These are phyloP conservation scores for Phaeotremella fagi DNA, from an alignment of 768 basidiomycete genomes.

Conservation along the genomic window DNA sequence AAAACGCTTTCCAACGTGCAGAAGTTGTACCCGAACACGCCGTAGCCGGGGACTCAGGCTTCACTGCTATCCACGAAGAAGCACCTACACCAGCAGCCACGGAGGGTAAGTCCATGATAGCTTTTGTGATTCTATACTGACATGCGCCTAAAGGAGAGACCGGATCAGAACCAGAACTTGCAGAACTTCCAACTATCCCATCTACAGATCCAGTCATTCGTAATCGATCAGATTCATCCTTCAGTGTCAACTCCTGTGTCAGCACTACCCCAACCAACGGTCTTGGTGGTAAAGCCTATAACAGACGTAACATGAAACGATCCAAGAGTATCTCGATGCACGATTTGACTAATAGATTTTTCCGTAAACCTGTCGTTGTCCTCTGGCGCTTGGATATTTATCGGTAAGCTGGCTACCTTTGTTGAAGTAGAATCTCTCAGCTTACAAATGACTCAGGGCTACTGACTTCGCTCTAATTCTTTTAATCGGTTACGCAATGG, in stretches of 20 bases:
- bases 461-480: constrained; percentile 77
- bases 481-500: constrained; percentile 63
- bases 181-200: constrained; percentile 23
- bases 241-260: constrained; percentile 7
- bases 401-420: constrained; percentile 66
- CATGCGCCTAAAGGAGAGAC: constrained; percentile 31
- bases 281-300: neutral
- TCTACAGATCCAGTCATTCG: constrained; percentile 6
- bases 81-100: constrained; percentile 40
- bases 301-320: constrained; percentile 8
- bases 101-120: constrained; percentile 35
- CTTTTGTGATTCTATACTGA: neutral
- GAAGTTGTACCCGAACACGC: neutral
- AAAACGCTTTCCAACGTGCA: constrained; percentile 14
- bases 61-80: constrained; percentile 3
- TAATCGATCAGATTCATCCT: constrained; percentile 33
- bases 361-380: constrained; percentile 77
- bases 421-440: too few relatives aligned
- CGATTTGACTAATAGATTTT: constrained; percentile 83
- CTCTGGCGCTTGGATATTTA: constrained; percentile 77
- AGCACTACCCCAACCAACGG: constrained; percentile 2
- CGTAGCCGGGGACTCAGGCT: constrained; percentile 8
- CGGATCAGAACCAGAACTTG: constrained; percentile 37
- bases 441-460: constrained; percentile 62
- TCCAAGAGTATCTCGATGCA: constrained; percentile 62